These are phyloP conservation scores for Penicillium dipodomyicola DNA, from an alignment of 495 filamentous ascomycete genomes.

Conservation along the genomic window DNA sequence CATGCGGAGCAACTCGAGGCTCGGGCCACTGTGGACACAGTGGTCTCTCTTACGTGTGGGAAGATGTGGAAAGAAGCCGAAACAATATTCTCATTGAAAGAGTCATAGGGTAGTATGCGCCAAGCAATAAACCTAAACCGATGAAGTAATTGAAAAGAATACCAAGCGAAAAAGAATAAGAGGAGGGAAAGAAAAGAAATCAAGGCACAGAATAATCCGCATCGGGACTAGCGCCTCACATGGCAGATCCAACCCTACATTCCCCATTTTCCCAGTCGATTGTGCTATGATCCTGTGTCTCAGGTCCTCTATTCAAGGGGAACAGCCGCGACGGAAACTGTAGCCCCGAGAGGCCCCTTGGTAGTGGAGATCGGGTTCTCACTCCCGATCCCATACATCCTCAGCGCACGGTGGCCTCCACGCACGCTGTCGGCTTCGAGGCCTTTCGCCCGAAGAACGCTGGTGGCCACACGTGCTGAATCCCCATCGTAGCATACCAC, in stretches of 20 bases:
- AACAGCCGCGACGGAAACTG: conserved; percentile 23
- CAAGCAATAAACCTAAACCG: not conserved
- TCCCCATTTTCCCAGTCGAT: conserved; percentile 5
- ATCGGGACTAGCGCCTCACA: conserved; percentile 22
- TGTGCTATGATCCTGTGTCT: not conserved
- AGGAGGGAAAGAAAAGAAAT: not conserved
- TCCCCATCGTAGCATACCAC: conserved; percentile 55
- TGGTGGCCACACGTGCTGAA: conserved; percentile 51
- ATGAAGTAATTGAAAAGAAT: not conserved
- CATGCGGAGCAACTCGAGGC: conserved; percentile 4
- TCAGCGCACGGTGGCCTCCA: conserved; percentile 41
- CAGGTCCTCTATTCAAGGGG: conserved; percentile 19
- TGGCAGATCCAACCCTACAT: conserved; percentile 26
- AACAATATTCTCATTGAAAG: not conserved
- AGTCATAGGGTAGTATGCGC: conserved; percentile 12
- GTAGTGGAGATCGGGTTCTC: conserved; percentile 4
- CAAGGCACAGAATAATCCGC: conserved; percentile 10
- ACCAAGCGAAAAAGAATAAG: not conserved
- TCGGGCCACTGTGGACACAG: not conserved
- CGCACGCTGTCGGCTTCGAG: conserved; percentile 50
- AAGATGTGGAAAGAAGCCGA: not conserved
- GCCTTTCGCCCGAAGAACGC: conserved; percentile 50
- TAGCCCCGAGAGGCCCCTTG: conserved; percentile 18
- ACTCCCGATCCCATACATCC: conserved; percentile 30
- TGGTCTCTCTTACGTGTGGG: not conserved